Conservation (phyloP, 2,329 filamentous ascomycete genomes). For the Trichophyton benhamiae region DNA sequence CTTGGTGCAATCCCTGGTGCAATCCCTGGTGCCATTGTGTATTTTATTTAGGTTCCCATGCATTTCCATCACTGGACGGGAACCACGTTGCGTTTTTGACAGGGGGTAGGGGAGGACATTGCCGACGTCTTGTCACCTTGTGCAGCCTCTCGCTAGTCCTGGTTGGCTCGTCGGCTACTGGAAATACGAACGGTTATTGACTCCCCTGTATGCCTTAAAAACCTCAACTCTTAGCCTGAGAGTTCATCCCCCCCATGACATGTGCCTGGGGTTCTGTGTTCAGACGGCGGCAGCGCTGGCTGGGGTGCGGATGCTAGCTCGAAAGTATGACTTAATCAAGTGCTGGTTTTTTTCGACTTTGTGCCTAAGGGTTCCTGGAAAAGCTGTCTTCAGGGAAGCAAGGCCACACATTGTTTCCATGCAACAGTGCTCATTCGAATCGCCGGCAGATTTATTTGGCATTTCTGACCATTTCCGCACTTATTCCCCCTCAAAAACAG, state of each 20-base stretch:
- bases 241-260: not conserved
- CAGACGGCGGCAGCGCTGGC: not conserved
- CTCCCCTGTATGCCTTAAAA: not conserved
- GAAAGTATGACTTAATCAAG: not conserved
- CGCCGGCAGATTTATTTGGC: not conserved
- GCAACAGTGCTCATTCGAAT: not conserved
- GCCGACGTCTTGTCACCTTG: not conserved
- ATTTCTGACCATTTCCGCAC: not conserved
- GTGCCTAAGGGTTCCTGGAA: not conserved
- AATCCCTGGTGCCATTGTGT: not conserved
- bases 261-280: not conserved
- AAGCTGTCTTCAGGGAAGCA: not conserved
- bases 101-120: not conserved
- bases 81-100: not conserved
- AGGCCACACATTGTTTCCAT: not conserved
- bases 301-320: not conserved
- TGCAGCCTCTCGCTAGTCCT: not conserved
- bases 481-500: not conserved
- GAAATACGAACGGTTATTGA: slow-evolving; percentile 1
- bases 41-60: not conserved
- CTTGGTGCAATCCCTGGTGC: not conserved
- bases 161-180: not conserved
- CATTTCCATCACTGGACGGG: not conserved
- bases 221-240: not conserved
- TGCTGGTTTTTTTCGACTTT: not conserved